Conservation (phyloP, 495 filamentous ascomycete genomes). For the Hypoxylon cercidicola region DNA sequence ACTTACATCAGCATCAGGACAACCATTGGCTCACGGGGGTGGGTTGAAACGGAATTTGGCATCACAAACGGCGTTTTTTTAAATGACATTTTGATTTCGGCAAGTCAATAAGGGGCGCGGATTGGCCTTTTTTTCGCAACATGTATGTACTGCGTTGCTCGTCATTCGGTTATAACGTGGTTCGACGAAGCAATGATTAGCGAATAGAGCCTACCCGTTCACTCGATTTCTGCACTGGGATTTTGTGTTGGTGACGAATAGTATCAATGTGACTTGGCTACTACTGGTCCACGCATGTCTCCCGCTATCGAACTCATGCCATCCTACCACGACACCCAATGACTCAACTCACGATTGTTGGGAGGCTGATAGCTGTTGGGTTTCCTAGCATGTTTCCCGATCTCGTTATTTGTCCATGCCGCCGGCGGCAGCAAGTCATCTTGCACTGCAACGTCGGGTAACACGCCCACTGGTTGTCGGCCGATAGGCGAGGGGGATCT, state of each 20-base stretch:
- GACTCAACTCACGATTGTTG: slow-evolving; percentile 5
- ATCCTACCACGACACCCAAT: background rate
- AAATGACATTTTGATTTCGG: slow-evolving; percentile 44
- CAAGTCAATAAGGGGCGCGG: slow-evolving; percentile 29
- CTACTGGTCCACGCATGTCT: slow-evolving; percentile 3
- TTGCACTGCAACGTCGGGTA: slow-evolving; percentile 16
- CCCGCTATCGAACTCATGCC: slow-evolving; percentile 1
- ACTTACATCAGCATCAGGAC: slow-evolving; percentile 44
- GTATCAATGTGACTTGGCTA: slow-evolving; percentile 12
- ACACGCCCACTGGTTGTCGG: slow-evolving; percentile 5
- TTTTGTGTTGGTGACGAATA: slow-evolving; percentile 32
- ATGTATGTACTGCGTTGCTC: slow-evolving; percentile 43
- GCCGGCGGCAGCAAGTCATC: slow-evolving; percentile 15
- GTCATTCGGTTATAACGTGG: slow-evolving; percentile 30
- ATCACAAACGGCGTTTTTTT: slow-evolving; percentile 42
- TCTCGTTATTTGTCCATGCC: slow-evolving; percentile 14
- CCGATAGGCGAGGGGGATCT: slow-evolving; percentile 9
- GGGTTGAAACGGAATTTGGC: slow-evolving; percentile 44
- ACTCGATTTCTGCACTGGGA: slow-evolving; percentile 27
- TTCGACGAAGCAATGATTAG: slow-evolving; percentile 11
- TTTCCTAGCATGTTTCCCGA: slow-evolving; percentile 12
- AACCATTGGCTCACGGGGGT: slow-evolving; percentile 36
- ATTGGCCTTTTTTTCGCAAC: slow-evolving; percentile 31
- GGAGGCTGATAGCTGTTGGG: slow-evolving; percentile 5
- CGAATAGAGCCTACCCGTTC: slow-evolving; percentile 40